Percentiles rank a stretch among this genome's conserved stretches.
Evolutionary conservation across 1,284 basidiomycete genomes (phyloP).

Genomic region (Trichosporon asahii): DNA sequence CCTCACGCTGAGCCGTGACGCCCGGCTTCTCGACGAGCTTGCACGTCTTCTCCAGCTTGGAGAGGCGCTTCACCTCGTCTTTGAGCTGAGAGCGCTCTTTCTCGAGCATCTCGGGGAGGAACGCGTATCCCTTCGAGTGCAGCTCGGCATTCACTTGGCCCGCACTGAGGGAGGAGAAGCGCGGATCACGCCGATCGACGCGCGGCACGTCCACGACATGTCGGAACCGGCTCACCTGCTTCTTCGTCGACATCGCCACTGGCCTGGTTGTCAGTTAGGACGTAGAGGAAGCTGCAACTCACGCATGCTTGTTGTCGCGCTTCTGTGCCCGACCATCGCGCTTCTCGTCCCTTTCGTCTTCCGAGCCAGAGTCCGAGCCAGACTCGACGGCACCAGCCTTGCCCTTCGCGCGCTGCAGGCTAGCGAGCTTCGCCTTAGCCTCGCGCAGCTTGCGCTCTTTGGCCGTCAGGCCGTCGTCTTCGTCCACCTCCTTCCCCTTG

Average conservation of each 20-base stretch:
- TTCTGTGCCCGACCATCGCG: constrained; percentile 57
- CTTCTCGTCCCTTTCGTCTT: constrained; percentile 30
- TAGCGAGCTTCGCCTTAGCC: constrained; percentile 41
- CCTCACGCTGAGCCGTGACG: constrained; percentile 66
- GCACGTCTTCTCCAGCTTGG: constrained; percentile 64
- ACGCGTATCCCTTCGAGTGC: constrained; percentile 73
- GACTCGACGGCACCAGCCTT: constrained; percentile 30
- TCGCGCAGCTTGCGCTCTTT: constrained; percentile 30
- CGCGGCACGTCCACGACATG: constrained; percentile 70
- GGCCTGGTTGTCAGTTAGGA: constrained; percentile 58
- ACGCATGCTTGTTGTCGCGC: constrained; percentile 84
- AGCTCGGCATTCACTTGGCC: constrained; percentile 68
- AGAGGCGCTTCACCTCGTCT: constrained; percentile 64
- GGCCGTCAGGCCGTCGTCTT: not conserved
- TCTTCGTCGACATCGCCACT: constrained; percentile 77
- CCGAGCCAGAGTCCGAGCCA: constrained; percentile 24
- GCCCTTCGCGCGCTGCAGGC: constrained; percentile 43
- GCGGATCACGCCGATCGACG: constrained; percentile 75
- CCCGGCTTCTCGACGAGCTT: constrained; percentile 63
- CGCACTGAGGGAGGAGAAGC: constrained; percentile 70
- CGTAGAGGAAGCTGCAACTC: constrained; percentile 47
- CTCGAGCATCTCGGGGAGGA: constrained; percentile 67
- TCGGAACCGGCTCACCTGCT: constrained; percentile 73
- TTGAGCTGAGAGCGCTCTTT: constrained; percentile 67
- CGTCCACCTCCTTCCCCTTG: constrained; percentile 29